Evolutionary conservation across 2,329 filamentous ascomycete species (phyloP), one percentile per base, ranked within the genome.

Genomic region (Keithomyces neogunnii): DNA sequence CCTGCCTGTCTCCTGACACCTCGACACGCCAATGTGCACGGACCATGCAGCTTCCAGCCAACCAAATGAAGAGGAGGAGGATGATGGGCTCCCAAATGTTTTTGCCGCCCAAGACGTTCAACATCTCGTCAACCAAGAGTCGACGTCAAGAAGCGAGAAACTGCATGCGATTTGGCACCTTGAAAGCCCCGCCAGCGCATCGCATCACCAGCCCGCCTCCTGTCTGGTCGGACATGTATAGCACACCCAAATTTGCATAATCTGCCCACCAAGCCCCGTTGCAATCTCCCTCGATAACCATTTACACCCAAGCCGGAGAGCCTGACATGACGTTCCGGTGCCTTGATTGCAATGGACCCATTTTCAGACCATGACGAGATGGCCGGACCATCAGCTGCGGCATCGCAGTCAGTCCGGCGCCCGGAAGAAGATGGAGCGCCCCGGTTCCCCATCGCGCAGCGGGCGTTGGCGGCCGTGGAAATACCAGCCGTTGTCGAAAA

Each of bases 401-500:
- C 31, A 9, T 5, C 30, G 28, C 39, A 39, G 1, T 29, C 31
- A 38, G n/a, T 2, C 31, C 39, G n/a, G 5, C 2, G 10, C 6
- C 45, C 46, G 36, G 51, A 38, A 39, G 56, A 57, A 3, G 56
- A 62, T 10, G 52, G 53, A 33, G 68, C 68, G 11, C 68, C 68
- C 4, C 62, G 60, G 51, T 72, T 67, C 52, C 49, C 55, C 30
- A 64, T 74, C 6, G 64, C 69, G 8, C 56, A 57, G 4, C 63
- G 69, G 11, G 52, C 58, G 3, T 58, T 74, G 4, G 63, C 65
- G 3, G 72, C 71, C 5, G 71, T 74, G 19, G 71, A 74, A 55
- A 62, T 74, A 1, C 71, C 71, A 19, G 71, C 71, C 39, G 61
- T 73, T 9, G 70, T 74, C 33, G 61, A 72, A 56, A 68, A 73